Evolutionary conservation across 495 filamentous ascomycete species (phyloP).

Genomic region (Patellaria atrata): DNA sequence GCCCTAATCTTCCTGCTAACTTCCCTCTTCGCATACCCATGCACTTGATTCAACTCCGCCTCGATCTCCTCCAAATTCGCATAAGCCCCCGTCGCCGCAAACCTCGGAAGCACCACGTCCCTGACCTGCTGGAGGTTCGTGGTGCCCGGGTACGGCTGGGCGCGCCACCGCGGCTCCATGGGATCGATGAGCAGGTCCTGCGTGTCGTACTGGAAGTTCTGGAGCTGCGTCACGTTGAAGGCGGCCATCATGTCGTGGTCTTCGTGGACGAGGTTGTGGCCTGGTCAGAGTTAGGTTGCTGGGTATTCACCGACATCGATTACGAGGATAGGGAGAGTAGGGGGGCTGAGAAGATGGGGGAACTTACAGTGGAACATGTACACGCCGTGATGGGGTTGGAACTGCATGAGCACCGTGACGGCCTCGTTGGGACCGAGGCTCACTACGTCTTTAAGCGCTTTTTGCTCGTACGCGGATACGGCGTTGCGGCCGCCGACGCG

Average conservation of each 20-base stretch:
- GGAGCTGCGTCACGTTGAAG: constrained; percentile 39
- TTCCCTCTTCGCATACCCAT: too few species aligned
- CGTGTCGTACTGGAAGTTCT: constrained; percentile 35
- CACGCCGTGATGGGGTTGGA: constrained; percentile 38
- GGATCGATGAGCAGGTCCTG: constrained; percentile 29
- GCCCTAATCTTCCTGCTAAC: too few species aligned
- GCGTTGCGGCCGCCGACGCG: constrained; percentile 28
- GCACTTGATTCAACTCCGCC: too few species aligned
- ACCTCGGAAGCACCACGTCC: too few species aligned
- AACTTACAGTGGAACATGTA: constrained; percentile 42
- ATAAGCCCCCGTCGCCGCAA: too few species aligned
- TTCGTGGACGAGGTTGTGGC: constrained; percentile 45
- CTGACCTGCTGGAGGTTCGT: too few species aligned
- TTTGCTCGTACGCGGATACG: constrained; percentile 35
- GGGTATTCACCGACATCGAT: constrained; percentile 34
- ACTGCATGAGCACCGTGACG: constrained; percentile 35
- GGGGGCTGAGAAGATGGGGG: too few species aligned
- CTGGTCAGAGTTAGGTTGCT: too few species aligned
- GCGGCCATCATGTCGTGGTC: constrained; percentile 49
- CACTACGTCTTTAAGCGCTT: constrained; percentile 39
- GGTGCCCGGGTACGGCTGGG: too few species aligned
- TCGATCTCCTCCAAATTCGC: too few species aligned
- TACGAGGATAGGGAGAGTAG: too few species aligned
- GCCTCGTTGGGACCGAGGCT: constrained; percentile 34
- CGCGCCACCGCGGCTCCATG: constrained; percentile 23